Base-by-base conservation (phyloP, 345 rosid species). In the Garcia nutans region DNA sequence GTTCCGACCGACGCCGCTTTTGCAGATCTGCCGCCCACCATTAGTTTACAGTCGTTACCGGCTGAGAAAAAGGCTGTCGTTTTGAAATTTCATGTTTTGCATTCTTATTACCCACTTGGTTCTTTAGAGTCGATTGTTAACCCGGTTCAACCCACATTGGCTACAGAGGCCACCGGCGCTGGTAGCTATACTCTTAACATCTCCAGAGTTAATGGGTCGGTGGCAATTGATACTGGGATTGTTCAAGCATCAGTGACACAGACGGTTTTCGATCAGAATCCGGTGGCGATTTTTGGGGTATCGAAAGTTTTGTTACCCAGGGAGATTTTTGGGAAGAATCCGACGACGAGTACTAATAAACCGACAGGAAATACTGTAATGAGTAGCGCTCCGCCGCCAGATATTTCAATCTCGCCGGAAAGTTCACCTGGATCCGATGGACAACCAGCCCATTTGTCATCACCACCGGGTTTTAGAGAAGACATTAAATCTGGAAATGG, bases 71-170 rank as follows among this genome's bases (percentile, higher is more conserved):
- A 96, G 75, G 89, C 91, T 0, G 85, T 89, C 9, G 92, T 93
- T 5, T 72, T 96, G 31, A 89, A 83, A 73, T 96, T 90, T 76
- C 98, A 96, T 57, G 99, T 93, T 8, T 79, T 96, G 59, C 98
- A 89, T 81, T 92, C 98, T 0, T 96, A 96, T 65, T 96, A 96
- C 80, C 97, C 99, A 0, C 86, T 96, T 6, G 99, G 99, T 23
- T 90, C 95, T 0, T 87, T 96, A 4, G 97, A 96, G 74, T 92
- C 93, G 50, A 92, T 96, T 74, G 94, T 91, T 70, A 93, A 93
- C 65, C 99, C 97, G 58, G 89, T 92, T 58, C 90, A 93, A 64
- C 99, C 99, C 13, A 96, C 99, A 23, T 81, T 96, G 68, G 97
- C 97, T 0, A 96, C 98, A 13, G 98, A 96, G 65, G 81, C 74